These are phyloP conservation scores for Aulographum hederae DNA, from an alignment of 2,329 filamentous ascomycete species.

Conservation along the genomic window DNA sequence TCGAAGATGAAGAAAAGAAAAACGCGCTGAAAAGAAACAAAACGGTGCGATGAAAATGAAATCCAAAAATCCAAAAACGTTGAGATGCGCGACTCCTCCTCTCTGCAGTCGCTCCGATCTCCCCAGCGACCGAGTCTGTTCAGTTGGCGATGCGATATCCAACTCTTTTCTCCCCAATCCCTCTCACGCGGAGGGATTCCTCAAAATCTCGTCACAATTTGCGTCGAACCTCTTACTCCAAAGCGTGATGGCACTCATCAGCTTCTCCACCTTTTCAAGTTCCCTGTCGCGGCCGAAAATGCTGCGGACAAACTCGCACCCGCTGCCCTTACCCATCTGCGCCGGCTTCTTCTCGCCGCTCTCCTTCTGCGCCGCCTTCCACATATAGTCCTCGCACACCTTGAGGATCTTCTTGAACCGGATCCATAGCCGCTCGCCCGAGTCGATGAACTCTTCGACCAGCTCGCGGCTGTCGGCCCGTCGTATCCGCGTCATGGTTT, in stretches of 20 bases:
- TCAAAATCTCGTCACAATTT: slow-evolving; percentile 83
- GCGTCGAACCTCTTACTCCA: slow-evolving; percentile 92
- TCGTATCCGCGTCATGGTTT: slow-evolving; percentile 55
- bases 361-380: slow-evolving; percentile 64
- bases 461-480: slow-evolving; percentile 57
- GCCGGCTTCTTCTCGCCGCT: slow-evolving; percentile 40
- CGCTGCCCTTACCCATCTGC: slow-evolving; percentile 78
- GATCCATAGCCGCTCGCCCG: slow-evolving; percentile 69
- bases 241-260: slow-evolving; percentile 74
- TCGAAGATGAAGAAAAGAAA: too few species aligned
- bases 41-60: too few species aligned
- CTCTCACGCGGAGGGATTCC: slow-evolving; percentile 25
- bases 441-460: slow-evolving; percentile 78
- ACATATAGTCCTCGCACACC: slow-evolving; percentile 86
- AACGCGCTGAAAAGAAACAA: too few species aligned
- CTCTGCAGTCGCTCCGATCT: too few species aligned
- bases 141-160: too few species aligned
- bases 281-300: slow-evolving; percentile 87
- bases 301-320: slow-evolving; percentile 87
- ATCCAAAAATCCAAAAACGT: too few species aligned
- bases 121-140: too few species aligned
- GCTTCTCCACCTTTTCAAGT: slow-evolving; percentile 73
- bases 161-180: too few species aligned
- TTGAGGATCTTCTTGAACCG: slow-evolving; percentile 78
- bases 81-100: too few species aligned